phyloP scores from a whole-genome alignment of 2,329 filamentous ascomycete species.

The Hymenoscyphus linearis region DNA sequence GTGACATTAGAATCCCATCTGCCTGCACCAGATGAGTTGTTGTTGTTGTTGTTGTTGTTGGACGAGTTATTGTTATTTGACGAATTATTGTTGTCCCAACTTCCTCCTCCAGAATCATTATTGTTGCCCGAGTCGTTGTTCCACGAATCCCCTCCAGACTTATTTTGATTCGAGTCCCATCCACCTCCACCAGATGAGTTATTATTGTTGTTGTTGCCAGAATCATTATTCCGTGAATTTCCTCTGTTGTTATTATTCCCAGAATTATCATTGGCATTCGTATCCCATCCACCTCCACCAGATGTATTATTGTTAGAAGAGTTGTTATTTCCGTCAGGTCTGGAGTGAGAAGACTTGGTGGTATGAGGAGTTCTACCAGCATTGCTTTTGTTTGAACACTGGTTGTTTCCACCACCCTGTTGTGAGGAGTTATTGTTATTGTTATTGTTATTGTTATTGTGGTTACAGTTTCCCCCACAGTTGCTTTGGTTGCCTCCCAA shows the following conservation, averaged over 20 bases:
- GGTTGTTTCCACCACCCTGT: constrained; percentile 9
- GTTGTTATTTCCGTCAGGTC: not conserved
- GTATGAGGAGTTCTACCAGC: not conserved
- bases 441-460: not conserved
- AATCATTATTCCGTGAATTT: constrained; percentile 9
- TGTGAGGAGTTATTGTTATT: not conserved
- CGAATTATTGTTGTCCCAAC: not conserved
- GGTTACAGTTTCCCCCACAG: constrained; percentile 7
- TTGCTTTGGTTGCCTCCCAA: constrained; percentile 6
- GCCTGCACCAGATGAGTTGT: not conserved
- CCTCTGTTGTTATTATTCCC: not conserved
- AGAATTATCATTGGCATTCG: constrained; percentile 1
- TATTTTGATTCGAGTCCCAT: constrained; percentile 7
- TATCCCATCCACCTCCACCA: not conserved
- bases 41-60: no score
- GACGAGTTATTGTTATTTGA: constrained; percentile 2
- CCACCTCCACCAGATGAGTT: constrained; percentile 3
- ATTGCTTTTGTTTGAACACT: constrained; percentile 3
- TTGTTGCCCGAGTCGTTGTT: constrained; percentile 6
- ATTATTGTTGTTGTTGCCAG: constrained; percentile 3
- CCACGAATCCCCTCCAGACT: not conserved
- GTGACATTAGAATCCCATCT: constrained; percentile 1
- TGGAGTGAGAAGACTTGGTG: not conserved
- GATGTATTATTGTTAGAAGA: not conserved
- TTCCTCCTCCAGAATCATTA: not conserved